Percentiles rank a stretch among this genome's conserved stretches.
Evolutionary conservation across 169 alveolate species (phyloP).

Genomic region (Nephromyces sp.): DNA sequence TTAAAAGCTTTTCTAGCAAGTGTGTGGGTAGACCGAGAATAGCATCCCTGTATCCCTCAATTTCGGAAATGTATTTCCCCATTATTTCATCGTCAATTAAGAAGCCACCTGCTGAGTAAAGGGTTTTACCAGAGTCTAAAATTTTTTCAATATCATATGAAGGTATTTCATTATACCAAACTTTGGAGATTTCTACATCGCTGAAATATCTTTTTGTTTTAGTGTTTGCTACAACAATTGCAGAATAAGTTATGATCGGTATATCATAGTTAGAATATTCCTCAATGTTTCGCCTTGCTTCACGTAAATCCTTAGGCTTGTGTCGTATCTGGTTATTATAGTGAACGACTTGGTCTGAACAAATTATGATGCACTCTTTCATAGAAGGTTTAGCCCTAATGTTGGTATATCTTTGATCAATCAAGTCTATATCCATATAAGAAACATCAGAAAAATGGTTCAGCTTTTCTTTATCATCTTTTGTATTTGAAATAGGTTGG

Average conservation of each 20-base stretch:
- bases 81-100: conserved; percentile 8
- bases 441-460: too few species aligned
- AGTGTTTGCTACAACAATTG: conserved; percentile 4
- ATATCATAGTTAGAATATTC: conserved; percentile 10
- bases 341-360: conserved; percentile 11
- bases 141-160: neutral
- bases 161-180: conserved; percentile 8
- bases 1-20: neutral
- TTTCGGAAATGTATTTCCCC: neutral
- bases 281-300: neutral
- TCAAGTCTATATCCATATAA: too few species aligned
- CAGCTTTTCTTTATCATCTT: neutral
- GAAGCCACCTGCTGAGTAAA: conserved; percentile 8
- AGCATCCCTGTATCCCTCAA: conserved; percentile 1
- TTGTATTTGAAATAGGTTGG: too few species aligned
- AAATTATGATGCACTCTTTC: too few species aligned
- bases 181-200: neutral
- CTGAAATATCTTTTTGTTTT: neutral
- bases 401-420: too few species aligned
- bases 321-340: neutral
- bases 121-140: conserved; percentile 2
- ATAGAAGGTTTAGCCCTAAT: too few species aligned
- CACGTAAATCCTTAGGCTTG: conserved; percentile 1
- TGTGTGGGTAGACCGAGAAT: conserved; percentile 4
- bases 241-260: neutral